Evolutionary conservation across 805 yeast genomes (phyloP).

Genomic region (Priceomyces haplophilus): DNA sequence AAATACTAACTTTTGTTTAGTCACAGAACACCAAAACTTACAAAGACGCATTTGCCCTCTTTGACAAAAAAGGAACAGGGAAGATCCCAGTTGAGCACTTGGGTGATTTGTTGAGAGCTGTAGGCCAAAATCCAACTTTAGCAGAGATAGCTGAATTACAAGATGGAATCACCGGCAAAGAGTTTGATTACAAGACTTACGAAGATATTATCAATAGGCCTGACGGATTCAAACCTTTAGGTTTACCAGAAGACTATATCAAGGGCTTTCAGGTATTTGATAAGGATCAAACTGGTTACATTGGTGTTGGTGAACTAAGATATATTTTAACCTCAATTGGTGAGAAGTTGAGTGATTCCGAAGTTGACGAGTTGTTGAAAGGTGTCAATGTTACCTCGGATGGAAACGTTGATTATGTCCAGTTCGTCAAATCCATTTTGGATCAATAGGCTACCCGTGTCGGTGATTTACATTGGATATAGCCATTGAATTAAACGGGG

Average conservation of each 20-base stretch:
- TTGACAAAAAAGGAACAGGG: slow-evolving; percentile 95
- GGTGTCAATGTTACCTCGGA: slow-evolving; percentile 93
- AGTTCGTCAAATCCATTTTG: slow-evolving; percentile 88
- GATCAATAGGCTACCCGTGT: slow-evolving; percentile 61
- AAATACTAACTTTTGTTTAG: slow-evolving; percentile 14
- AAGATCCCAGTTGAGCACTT: slow-evolving; percentile 77
- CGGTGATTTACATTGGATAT: background rate
- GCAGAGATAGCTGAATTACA: slow-evolving; percentile 67
- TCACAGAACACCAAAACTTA: slow-evolving; percentile 46
- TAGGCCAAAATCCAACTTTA: slow-evolving; percentile 97
- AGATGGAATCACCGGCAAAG: slow-evolving; percentile 43
- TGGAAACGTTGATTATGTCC: slow-evolving; percentile 92
- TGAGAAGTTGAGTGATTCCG: slow-evolving; percentile 84
- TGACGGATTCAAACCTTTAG: slow-evolving; percentile 82
- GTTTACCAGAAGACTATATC: slow-evolving; percentile 87
- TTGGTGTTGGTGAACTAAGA: slow-evolving; percentile 94
- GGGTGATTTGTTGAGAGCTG: slow-evolving; percentile 93
- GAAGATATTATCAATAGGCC: slow-evolving; percentile 77
- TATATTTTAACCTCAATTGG: slow-evolving; percentile 95
- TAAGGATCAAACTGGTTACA: slow-evolving; percentile 91
- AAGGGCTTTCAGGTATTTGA: slow-evolving; percentile 95
- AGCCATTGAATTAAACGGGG: background rate
- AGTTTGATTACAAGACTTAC: slow-evolving; percentile 73
- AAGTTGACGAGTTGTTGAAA: slow-evolving; percentile 92
- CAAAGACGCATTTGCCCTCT: slow-evolving; percentile 94